Conservation (phyloP, 805 yeast genomes). For the Ascoidea rubescens region DNA sequence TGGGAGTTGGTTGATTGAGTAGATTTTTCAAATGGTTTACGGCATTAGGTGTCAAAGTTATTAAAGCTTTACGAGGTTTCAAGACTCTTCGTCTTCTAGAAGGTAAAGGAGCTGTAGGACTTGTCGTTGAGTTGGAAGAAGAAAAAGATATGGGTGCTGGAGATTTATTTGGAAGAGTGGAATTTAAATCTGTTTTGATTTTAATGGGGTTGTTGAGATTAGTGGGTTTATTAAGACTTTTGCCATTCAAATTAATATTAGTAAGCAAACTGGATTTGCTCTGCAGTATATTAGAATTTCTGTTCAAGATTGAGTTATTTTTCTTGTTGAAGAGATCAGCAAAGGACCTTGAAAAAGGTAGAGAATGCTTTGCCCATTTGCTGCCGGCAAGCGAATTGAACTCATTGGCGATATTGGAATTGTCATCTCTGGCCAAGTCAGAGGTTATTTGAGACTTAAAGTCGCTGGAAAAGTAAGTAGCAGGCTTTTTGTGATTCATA, state of each 20-base stretch:
- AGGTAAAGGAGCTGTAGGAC: slow-evolving; percentile 11
- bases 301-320: neutral
- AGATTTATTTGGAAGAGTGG: slow-evolving; percentile 15
- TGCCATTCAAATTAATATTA: too few species aligned
- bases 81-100: slow-evolving; percentile 47
- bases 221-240: neutral
- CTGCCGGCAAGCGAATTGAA: neutral
- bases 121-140: slow-evolving; percentile 13
- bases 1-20: slow-evolving; percentile 72
- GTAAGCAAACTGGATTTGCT: too few species aligned
- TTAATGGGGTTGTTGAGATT: slow-evolving; percentile 3
- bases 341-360: slow-evolving; percentile 15
- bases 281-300: neutral
- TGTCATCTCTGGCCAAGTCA: too few species aligned
- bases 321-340: slow-evolving; percentile 13
- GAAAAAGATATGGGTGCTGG: slow-evolving; percentile 10
- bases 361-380: slow-evolving; percentile 17
- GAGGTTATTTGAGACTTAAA: too few species aligned
- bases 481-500: too few species aligned
- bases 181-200: too few species aligned
- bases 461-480: too few species aligned
- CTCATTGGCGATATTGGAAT: too few species aligned
- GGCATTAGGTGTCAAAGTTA: slow-evolving; percentile 68
- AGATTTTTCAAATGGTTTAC: slow-evolving; percentile 53
- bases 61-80: slow-evolving; percentile 82